Evolutionary conservation across 2,329 filamentous ascomycete genomes (phyloP).

Genomic region (Paecilomyces dactylethromorphus): DNA sequence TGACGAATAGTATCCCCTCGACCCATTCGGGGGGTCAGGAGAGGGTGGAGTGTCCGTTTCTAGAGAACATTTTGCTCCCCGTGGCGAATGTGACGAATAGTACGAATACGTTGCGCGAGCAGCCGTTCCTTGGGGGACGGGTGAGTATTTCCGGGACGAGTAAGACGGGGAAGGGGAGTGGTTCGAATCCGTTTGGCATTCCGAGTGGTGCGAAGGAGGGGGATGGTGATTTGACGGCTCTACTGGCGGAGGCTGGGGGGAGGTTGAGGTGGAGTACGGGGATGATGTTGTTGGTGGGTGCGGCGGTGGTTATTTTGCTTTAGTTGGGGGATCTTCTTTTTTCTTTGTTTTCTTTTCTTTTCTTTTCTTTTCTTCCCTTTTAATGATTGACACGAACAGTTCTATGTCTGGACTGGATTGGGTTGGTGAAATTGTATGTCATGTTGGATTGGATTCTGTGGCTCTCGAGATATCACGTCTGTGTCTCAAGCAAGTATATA

Average conservation of each 20-base stretch:
- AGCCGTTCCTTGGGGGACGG: slow-evolving; percentile 14
- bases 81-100: slow-evolving; percentile 7
- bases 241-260: background rate
- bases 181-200: background rate
- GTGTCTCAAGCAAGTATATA: too few relatives aligned
- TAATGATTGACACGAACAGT: too few relatives aligned
- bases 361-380: too few relatives aligned
- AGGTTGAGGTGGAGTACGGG: background rate
- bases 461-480: too few relatives aligned
- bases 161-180: background rate
- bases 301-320: background rate
- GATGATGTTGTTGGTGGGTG: background rate
- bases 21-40: slow-evolving; percentile 4
- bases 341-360: too few relatives aligned
- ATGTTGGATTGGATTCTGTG: background rate
- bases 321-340: background rate
- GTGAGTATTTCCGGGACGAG: background rate
- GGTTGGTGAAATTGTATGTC: background rate
- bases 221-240: background rate
- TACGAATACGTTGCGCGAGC: slow-evolving; percentile 14
- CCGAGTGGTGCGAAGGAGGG: background rate
- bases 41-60: slow-evolving; percentile 15
- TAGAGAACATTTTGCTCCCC: slow-evolving; percentile 17
- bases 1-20: slow-evolving; percentile 56
- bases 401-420: background rate